Evolutionary conservation across 169 alveolate genomes (phyloP), one percentile per base, ranked within the genome.

Genomic region (Eimeria mitis): DNA sequence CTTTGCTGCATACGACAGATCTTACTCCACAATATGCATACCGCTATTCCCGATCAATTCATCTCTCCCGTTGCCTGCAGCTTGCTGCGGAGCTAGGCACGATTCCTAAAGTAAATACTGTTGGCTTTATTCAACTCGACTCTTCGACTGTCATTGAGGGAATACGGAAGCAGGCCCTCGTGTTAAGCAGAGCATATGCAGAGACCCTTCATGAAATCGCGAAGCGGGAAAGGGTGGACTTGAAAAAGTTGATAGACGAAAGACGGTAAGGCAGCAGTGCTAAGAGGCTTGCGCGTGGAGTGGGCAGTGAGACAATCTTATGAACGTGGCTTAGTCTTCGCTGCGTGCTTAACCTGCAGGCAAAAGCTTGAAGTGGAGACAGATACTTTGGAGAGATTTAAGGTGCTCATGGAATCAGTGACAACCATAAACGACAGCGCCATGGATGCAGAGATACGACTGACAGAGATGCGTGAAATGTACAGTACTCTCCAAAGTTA

Each of bases 401-500:
- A 98, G 95, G 92, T 89, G 83, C 96, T 98, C 40, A 97, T 98
- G 73, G 97, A 97, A 54, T 97, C 95, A 54, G 98, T 98, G 85
- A 95, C 98, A 65, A 97, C 97, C 94, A 98, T 99, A 70, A 97
- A 97, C 94, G 97, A 98, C 79, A 97, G 97, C 91, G 97, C 98
- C 83, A 98, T 99, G 99, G 98, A 98, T 89, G 98, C 98, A 98
- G 99, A 99, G 88, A 97, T 98, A 97, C 89, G 91, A 90, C 98
- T 98, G 5, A 97, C 97, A 88, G 99, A 98, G 84, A 98, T 98
- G 70, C 95, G 98, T n/a, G 99, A 98, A 89, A 98, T 98, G 94
- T 98, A 98, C 96, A 98, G 99, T 91, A 98, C 99, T 68, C 96
- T 99, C 28, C 97, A 97, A 96, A 96, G 98, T 97, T 98, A 99